Conservation (phyloP, 495 filamentous ascomycete species). For the Penicillium steckii region DNA sequence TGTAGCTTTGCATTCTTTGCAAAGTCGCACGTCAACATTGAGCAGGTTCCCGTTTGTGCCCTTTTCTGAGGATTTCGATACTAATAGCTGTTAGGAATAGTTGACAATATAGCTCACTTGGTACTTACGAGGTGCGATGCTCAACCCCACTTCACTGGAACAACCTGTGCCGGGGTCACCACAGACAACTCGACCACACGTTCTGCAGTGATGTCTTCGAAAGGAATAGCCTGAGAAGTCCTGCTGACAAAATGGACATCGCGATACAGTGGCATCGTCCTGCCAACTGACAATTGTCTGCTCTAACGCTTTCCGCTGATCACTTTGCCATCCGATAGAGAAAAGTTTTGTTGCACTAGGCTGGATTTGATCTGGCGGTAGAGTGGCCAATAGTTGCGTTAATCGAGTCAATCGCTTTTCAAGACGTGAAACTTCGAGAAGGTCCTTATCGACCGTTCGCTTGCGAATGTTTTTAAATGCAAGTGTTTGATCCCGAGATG, state of each 20-base stretch:
- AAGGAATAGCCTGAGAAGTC: slow-evolving; percentile 89
- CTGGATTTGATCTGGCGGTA: slow-evolving; percentile 59
- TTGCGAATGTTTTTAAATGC: slow-evolving; percentile 67
- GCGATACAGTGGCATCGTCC: slow-evolving; percentile 76
- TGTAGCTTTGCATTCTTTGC: slow-evolving; percentile 80
- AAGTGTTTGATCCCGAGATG: slow-evolving; percentile 66
- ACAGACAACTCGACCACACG: slow-evolving; percentile 91
- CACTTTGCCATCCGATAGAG: slow-evolving; percentile 58
- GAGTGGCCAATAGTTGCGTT: slow-evolving; percentile 75
- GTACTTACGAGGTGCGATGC: slow-evolving; percentile 68
- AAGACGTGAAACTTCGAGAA: slow-evolving; percentile 81
- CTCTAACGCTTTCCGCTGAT: slow-evolving; percentile 75
- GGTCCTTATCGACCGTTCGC: slow-evolving; percentile 76
- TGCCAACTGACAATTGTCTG: slow-evolving; percentile 94
- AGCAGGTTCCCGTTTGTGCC: slow-evolving; percentile 47
- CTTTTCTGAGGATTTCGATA: slow-evolving; percentile 60
- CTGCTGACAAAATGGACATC: slow-evolving; percentile 92
- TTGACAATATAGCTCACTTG: neutral
- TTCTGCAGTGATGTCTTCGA: slow-evolving; percentile 88
- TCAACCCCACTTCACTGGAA: slow-evolving; percentile 78
- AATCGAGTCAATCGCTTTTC: slow-evolving; percentile 91
- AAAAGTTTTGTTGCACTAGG: slow-evolving; percentile 50
- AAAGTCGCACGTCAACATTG: slow-evolving; percentile 82
- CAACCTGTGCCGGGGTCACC: slow-evolving; percentile 80
- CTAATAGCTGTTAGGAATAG: slow-evolving; percentile 31